Conservation (phyloP, 2,329 filamentous ascomycete genomes). For the Colletotrichum australisinense region DNA sequence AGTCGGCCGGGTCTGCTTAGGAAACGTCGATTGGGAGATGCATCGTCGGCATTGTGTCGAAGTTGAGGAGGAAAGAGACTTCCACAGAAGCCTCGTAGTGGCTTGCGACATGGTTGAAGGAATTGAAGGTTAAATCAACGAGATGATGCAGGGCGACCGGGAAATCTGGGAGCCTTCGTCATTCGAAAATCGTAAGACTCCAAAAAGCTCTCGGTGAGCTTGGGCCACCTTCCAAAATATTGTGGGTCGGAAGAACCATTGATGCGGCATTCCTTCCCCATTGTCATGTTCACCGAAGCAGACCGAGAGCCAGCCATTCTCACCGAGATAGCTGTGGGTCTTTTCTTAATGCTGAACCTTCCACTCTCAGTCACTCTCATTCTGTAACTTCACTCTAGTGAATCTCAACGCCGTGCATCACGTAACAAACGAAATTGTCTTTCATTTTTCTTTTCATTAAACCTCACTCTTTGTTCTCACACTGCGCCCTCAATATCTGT, state of each 20-base stretch:
- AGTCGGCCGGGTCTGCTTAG: constrained; percentile 49
- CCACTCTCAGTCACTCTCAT: background rate
- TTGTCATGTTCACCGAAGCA: background rate
- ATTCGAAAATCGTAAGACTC: constrained; percentile 26
- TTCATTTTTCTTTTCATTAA: background rate
- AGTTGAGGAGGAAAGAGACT: constrained; percentile 45
- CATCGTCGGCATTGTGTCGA: constrained; percentile 55
- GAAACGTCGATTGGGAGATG: constrained; percentile 49
- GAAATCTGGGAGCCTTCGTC: background rate
- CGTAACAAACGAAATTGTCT: background rate
- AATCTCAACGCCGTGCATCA: background rate
- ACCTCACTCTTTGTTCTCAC: background rate
- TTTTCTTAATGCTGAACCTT: constrained; percentile 2
- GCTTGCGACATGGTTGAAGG: constrained; percentile 51
- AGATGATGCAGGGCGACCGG: background rate
- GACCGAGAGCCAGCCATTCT: background rate
- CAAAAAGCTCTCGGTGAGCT: constrained; percentile 27
- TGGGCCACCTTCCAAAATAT: background rate
- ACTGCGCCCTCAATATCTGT: background rate
- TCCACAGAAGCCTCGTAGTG: constrained; percentile 49
- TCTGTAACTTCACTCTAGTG: constrained; percentile 3
- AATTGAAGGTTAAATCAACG: background rate
- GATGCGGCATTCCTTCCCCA: background rate
- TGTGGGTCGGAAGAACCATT: constrained; percentile 22
- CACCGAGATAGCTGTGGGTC: constrained; percentile 19